phyloP scores from a whole-genome alignment of 805 yeast genomes.

The Torulaspora microellipsoides region DNA sequence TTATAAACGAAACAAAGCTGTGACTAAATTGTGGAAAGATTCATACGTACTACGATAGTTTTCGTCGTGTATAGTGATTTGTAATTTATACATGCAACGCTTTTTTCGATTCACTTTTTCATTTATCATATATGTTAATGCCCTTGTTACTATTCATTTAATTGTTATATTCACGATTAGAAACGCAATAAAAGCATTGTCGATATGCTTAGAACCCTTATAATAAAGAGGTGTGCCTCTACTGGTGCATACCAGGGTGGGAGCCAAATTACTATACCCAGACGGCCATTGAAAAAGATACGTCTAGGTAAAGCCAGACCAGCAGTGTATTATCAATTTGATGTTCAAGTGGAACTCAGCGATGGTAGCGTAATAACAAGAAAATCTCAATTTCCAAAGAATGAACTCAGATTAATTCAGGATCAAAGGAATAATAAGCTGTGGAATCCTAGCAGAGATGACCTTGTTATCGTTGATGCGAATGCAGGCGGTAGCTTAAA shows the following conservation, averaged over 20 bases:
- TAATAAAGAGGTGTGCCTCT: constrained; percentile 19
- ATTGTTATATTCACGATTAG: background rate
- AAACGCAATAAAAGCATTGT: too few species aligned
- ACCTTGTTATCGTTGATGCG: constrained; percentile 68
- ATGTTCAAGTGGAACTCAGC: constrained; percentile 80
- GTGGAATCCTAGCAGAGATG: constrained; percentile 87
- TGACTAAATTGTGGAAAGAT: constrained; percentile 1
- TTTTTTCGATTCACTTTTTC: background rate
- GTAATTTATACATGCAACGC: background rate
- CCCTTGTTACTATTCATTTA: background rate
- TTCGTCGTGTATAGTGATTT: too few species aligned
- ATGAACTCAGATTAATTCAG: constrained; percentile 74
- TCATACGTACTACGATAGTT: too few species aligned
- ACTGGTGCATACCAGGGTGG: constrained; percentile 25
- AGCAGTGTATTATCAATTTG: constrained; percentile 86
- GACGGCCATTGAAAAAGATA: constrained; percentile 65
- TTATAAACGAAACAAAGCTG: constrained; percentile 26
- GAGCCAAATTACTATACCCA: constrained; percentile 29
- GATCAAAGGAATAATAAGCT: constrained; percentile 84
- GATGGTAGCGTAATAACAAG: constrained; percentile 89
- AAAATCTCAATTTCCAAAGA: constrained; percentile 82
- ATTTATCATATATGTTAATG: background rate
- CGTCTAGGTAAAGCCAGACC: constrained; percentile 85
- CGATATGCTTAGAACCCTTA: constrained; percentile 7
- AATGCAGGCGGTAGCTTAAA: constrained; percentile 78